phyloP scores from a whole-genome alignment of 2,329 filamentous ascomycete genomes.

The Penicillium sp. region DNA sequence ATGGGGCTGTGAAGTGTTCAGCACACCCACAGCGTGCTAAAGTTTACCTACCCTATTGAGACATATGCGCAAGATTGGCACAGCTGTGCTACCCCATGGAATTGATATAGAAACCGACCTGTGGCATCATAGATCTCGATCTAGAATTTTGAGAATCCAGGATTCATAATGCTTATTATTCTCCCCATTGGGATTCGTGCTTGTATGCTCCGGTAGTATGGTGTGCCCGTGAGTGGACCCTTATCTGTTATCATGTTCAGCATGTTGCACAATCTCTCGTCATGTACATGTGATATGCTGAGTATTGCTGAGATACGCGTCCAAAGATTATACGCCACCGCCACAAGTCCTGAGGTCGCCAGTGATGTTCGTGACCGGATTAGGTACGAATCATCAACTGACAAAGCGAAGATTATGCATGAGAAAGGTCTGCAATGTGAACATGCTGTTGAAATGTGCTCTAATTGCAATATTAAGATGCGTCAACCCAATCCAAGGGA shows the following conservation, averaged over 20 bases:
- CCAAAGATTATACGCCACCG: not conserved
- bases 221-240: not conserved
- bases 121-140: not conserved
- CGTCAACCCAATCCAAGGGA: not conserved
- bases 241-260: not conserved
- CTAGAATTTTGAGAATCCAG: not conserved
- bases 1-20: not conserved
- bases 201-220: not conserved
- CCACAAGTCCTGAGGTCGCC: not conserved
- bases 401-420: not conserved
- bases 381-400: not conserved
- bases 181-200: not conserved
- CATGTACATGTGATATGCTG: not conserved
- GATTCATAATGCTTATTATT: not conserved
- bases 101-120: not conserved
- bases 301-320: not conserved
- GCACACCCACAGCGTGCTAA: not conserved
- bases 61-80: not conserved
- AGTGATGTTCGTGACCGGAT: not conserved
- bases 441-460: not conserved
- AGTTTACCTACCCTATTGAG: not conserved
- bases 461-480: not conserved
- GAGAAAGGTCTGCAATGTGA: too few relatives aligned
- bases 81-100: not conserved
- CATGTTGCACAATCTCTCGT: not conserved